Percentiles rank a stretch among this genome's conserved stretches.
Conservation (phyloP, 768 basidiomycete genomes). For the Paxillus involutus region DNA sequence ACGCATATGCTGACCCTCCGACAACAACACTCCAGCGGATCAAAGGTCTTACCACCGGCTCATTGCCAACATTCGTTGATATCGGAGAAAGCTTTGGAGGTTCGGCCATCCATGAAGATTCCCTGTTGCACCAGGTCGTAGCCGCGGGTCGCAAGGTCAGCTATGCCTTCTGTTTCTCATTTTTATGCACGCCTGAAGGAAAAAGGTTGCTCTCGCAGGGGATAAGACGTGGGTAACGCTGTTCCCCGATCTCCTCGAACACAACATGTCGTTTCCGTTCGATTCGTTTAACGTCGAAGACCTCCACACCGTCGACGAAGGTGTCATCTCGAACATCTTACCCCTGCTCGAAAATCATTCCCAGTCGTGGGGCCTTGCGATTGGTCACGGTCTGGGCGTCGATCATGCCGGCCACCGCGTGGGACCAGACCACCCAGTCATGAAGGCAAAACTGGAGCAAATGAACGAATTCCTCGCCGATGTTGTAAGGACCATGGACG, state of each 20-base stretch:
- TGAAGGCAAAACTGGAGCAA: conserved; percentile 82
- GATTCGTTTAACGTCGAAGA: conserved; percentile 99
- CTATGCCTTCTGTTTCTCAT: background rate
- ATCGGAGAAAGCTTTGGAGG: conserved; percentile 92
- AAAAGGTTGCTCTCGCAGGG: conserved; percentile 84
- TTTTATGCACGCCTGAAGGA: conserved; percentile 18
- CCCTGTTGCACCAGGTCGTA: conserved; percentile 72
- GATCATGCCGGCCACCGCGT: conserved; percentile 96
- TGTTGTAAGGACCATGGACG: conserved; percentile 72
- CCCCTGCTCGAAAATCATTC: conserved; percentile 61
- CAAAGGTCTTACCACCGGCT: conserved; percentile 93
- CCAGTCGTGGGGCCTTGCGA: conserved; percentile 77
- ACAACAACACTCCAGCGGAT: conserved; percentile 94
- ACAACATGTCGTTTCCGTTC: conserved; percentile 78
- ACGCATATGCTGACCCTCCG: conserved; percentile 91
- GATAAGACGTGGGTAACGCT: conserved; percentile 96
- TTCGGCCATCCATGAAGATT: conserved; percentile 85
- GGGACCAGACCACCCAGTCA: conserved; percentile 83
- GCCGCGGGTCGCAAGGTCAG: conserved; percentile 59
- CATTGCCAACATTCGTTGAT: conserved; percentile 93
- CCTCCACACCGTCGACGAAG: conserved; percentile 91
- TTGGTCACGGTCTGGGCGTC: conserved; percentile 93
- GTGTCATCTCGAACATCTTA: conserved; percentile 82
- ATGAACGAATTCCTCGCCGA: conserved; percentile 79
- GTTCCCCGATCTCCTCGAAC: conserved; percentile 74